Percentiles rank a stretch among this genome's conserved stretches.
phyloP scores from a whole-genome alignment of 1,284 basidiomycete species.

The Dichomitus squalens region DNA sequence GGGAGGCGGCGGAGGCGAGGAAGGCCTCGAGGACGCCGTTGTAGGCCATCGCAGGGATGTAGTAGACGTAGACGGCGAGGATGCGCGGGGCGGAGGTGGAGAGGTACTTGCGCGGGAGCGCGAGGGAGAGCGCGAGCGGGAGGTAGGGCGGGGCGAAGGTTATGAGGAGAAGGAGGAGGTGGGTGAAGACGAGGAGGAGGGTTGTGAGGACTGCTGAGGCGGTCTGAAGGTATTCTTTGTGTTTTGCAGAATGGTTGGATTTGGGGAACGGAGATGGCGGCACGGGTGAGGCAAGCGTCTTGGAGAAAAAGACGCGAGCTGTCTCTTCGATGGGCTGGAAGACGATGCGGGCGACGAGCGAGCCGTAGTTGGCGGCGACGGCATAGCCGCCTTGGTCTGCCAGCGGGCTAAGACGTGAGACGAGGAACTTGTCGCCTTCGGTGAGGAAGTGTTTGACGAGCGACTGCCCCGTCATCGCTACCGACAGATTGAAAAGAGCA shows the following conservation, averaged over 20 bases:
- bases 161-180: conserved; percentile 74
- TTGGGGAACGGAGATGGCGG: not conserved
- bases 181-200: conserved; percentile 66
- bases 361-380: conserved; percentile 93
- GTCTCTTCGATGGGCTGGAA: conserved; percentile 95
- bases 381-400: conserved; percentile 93
- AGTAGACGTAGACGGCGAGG: conserved; percentile 78
- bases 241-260: conserved; percentile 7
- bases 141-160: conserved; percentile 79
- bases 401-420: conserved; percentile 81
- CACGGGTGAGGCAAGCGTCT: conserved; percentile 45
- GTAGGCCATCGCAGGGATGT: conserved; percentile 84
- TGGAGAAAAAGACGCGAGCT: conserved; percentile 85
- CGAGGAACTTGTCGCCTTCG: conserved; percentile 91
- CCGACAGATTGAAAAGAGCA: conserved; percentile 57
- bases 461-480: conserved; percentile 85
- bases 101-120: conserved; percentile 76
- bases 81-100: conserved; percentile 75
- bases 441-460: conserved; percentile 94
- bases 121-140: conserved; percentile 63
- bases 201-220: conserved; percentile 41
- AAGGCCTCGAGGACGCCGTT: conserved; percentile 93
- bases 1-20: conserved; percentile 75
- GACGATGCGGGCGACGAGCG: conserved; percentile 85
- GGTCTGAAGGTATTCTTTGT: conserved; percentile 25